Base-by-base conservation (phyloP, 2,329 filamentous ascomycete genomes). In the Beauveria sp. region DNA sequence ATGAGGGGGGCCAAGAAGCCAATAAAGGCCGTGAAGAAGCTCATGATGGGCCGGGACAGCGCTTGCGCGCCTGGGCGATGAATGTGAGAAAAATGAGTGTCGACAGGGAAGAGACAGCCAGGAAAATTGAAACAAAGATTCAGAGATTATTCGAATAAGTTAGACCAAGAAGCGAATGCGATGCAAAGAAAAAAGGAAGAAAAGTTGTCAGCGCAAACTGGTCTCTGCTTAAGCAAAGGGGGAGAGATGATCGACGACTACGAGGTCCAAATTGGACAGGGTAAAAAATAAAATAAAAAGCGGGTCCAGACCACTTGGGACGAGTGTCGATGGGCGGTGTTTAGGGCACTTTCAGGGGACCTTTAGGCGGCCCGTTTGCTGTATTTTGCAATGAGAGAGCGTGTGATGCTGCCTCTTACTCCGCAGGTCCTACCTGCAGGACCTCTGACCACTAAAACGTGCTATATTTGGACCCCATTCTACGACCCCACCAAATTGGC, bases 1-100 rank as follows among this genome's bases (percentile, higher is more conserved):
- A 88, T 88, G 60, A 85, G 71, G 24, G 85, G 85, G 71, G 85
- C 84, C 64, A 84, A 71, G 68, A 80, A 80, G 75, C 80, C 81
- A 70, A 82, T 78, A 63, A 84, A 65, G 51, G 75, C 70, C 54
- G 76, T 76, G 61, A 84, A 67, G 73, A 78, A 80, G 55, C 66
- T 66, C 70, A 73, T 72, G 46, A 57, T 57, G 55, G 16, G 41
- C 41, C 16, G 41, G 18, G 41, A 43, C 41, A 20, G 41, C 34
- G 34, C 51, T 10, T 16, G 3, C 26, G 47, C 20, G 34, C 20
- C 28, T n/a, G 20, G 8, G 34, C 14, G 20, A 40, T n/a, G 8
- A 41, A 28, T 10, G 34, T 2, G 30, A 43, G 37, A 10, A 24
- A 40, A 55, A 34, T 24, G 52, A 55, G 37, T 7, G 40, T 55